Conservation (phyloP, 768 basidiomycete species). For the Mycena latifolia region DNA sequence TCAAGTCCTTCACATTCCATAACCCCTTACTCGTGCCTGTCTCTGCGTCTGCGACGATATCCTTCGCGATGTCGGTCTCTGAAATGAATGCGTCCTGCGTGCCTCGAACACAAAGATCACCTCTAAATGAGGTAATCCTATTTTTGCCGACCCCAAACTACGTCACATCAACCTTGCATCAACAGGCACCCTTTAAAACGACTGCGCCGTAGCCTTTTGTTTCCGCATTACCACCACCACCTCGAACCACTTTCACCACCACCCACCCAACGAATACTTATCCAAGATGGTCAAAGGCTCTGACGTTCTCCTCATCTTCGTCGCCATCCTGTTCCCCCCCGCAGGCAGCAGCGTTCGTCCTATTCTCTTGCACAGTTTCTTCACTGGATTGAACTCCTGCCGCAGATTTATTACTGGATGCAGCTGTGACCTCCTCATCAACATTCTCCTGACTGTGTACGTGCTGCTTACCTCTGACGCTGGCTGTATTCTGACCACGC, state of each 20-base stretch:
- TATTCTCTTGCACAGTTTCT: too few species aligned
- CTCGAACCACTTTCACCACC: slow-evolving; percentile 6
- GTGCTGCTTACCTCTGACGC: slow-evolving; percentile 32
- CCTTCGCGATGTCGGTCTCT: too few species aligned
- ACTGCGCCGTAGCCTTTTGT: background rate
- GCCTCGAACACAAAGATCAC: too few species aligned
- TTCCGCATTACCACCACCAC: slow-evolving; percentile 19
- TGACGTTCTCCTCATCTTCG: slow-evolving; percentile 85
- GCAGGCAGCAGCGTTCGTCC: slow-evolving; percentile 74
- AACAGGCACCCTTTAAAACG: background rate
- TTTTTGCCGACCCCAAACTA: too few species aligned
- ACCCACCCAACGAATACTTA: background rate
- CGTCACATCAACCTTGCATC: slow-evolving; percentile 16
- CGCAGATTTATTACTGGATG: slow-evolving; percentile 71
- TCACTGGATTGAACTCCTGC: too few species aligned
- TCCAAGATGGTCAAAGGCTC: slow-evolving; percentile 68
- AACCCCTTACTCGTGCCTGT: too few species aligned
- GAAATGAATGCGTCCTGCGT: too few species aligned
- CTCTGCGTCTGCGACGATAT: too few species aligned
- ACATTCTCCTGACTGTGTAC: slow-evolving; percentile 82
- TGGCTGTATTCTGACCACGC: background rate
- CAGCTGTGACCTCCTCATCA: slow-evolving; percentile 89
- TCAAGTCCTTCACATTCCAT: too few species aligned
- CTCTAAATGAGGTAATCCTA: too few species aligned
- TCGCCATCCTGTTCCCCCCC: slow-evolving; percentile 83